Conservation (phyloP, 2,329 filamentous ascomycete genomes). For the Colletotrichum caudatum region DNA sequence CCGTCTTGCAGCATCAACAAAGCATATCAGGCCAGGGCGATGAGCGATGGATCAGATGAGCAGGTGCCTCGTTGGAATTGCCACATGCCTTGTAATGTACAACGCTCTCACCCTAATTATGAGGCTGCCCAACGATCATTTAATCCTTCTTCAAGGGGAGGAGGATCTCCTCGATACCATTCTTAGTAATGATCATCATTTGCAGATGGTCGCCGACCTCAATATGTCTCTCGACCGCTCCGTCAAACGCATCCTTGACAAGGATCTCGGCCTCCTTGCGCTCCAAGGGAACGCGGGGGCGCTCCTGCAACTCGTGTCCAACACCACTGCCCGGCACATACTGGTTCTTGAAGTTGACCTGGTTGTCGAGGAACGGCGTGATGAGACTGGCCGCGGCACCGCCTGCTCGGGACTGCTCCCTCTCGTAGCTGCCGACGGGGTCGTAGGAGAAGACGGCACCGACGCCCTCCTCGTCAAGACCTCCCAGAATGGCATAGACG, state of each 20-base stretch:
- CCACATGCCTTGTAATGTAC: slow-evolving; percentile 41
- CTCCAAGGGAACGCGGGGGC: slow-evolving; percentile 76
- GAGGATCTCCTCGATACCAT: slow-evolving; percentile 89
- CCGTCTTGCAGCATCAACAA: no score
- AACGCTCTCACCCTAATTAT: slow-evolving; percentile 17
- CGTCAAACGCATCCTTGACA: slow-evolving; percentile 97
- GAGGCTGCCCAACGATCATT: slow-evolving; percentile 43
- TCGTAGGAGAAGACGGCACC: slow-evolving; percentile 98
- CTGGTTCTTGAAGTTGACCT: slow-evolving; percentile 99
- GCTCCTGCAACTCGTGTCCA: slow-evolving; percentile 83
- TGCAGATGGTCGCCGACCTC: slow-evolving; percentile 97
- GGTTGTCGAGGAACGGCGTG: slow-evolving; percentile 99
- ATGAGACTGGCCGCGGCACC: slow-evolving; percentile 94
- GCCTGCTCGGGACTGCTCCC: slow-evolving; percentile 94
- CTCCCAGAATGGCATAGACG: slow-evolving; percentile 92
- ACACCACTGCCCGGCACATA: slow-evolving; percentile 88
- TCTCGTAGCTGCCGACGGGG: slow-evolving; percentile 96
- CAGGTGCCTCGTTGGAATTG: slow-evolving; percentile 32
- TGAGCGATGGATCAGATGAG: slow-evolving; percentile 27
- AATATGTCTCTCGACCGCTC: slow-evolving; percentile 97
- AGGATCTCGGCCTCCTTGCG: slow-evolving; percentile 82
- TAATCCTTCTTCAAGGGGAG: slow-evolving; percentile 92
- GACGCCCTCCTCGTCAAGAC: slow-evolving; percentile 92
- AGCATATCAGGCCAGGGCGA: not conserved
- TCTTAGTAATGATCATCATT: slow-evolving; percentile 90